These are phyloP conservation scores for Gnaphalium uliginosum DNA, from an alignment of 129 eudicot species.

Conservation along the genomic window DNA sequence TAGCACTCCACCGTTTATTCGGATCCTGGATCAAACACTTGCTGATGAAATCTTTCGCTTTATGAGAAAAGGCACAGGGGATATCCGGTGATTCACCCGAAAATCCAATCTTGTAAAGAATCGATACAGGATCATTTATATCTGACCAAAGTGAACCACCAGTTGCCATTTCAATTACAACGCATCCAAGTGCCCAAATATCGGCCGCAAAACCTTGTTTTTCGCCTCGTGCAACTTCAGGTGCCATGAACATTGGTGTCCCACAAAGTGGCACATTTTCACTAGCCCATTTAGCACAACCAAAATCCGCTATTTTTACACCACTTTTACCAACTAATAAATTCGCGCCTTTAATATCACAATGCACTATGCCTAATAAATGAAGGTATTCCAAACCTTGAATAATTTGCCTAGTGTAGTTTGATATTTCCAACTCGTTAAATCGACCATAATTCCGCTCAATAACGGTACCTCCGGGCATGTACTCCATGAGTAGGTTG, in stretches of 20 bases:
- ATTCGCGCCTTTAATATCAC: slow-evolving; percentile 72
- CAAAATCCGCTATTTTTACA: slow-evolving; percentile 72
- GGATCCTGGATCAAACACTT: slow-evolving; percentile 59
- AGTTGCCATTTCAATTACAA: slow-evolving; percentile 66
- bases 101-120: slow-evolving; percentile 54
- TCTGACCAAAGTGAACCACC: slow-evolving; percentile 59
- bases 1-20: slow-evolving; percentile 59
- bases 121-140: slow-evolving; percentile 34
- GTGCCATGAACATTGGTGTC: slow-evolving; percentile 84
- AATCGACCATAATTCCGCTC: slow-evolving; percentile 25
- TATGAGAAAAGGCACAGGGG: slow-evolving; percentile 45
- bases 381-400: slow-evolving; percentile 67
- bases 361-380: slow-evolving; percentile 69
- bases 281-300: slow-evolving; percentile 60
- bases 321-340: slow-evolving; percentile 43
- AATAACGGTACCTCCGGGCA: slow-evolving; percentile 52
- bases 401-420: slow-evolving; percentile 53
- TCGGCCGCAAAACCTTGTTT: slow-evolving; percentile 71
- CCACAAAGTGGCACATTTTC: slow-evolving; percentile 44
- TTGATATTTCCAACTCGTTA: slow-evolving; percentile 41
- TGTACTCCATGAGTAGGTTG: slow-evolving; percentile 71
- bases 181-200: slow-evolving; percentile 84
- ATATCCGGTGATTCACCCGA: slow-evolving; percentile 60
- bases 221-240: slow-evolving; percentile 80
- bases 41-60: slow-evolving; percentile 57